Percentiles rank a stretch among this genome's conserved stretches.
Conservation (phyloP, 305 asterid genomes). For the Ruellia speciosa region DNA sequence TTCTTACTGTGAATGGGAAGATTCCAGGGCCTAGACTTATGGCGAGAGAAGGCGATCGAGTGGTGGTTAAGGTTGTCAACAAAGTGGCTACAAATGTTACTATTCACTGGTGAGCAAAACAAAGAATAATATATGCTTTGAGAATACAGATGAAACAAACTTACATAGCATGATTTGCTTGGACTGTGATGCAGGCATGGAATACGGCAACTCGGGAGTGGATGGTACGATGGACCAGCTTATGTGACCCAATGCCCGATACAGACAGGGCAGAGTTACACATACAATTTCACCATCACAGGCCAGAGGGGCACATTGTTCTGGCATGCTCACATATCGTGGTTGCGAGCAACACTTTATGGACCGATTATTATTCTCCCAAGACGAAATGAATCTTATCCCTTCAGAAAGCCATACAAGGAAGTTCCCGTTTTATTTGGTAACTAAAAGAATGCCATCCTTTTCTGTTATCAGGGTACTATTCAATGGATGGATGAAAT, state of each 20-base stretch:
- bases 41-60: constrained; percentile 51
- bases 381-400: constrained; percentile 37
- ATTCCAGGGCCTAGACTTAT: constrained; percentile 51
- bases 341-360: constrained; percentile 45
- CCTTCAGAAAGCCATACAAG: constrained; percentile 52
- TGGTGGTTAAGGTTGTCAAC: constrained; percentile 45
- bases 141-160: not conserved
- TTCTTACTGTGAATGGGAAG: constrained; percentile 42
- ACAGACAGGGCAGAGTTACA: constrained; percentile 41
- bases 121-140: not conserved
- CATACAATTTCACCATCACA: constrained; percentile 50
- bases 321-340: constrained; percentile 60
- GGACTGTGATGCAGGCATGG: constrained; percentile 41
- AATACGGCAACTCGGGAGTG: constrained; percentile 43
- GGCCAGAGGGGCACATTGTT: constrained; percentile 64
- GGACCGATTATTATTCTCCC: constrained; percentile 54
- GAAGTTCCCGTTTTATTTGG: constrained; percentile 49
- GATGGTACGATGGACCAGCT: constrained; percentile 57
- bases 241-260: constrained; percentile 56
- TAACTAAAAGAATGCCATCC: constrained; percentile 15
- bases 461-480: not conserved
- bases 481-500: not conserved
- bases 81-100: constrained; percentile 41
- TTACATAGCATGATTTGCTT: constrained; percentile 1
- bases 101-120: constrained; percentile 44